These are phyloP conservation scores for Thalassiosira livingstoniorum DNA, from an alignment of 352 stramenopile genomes.

Conservation along the genomic window DNA sequence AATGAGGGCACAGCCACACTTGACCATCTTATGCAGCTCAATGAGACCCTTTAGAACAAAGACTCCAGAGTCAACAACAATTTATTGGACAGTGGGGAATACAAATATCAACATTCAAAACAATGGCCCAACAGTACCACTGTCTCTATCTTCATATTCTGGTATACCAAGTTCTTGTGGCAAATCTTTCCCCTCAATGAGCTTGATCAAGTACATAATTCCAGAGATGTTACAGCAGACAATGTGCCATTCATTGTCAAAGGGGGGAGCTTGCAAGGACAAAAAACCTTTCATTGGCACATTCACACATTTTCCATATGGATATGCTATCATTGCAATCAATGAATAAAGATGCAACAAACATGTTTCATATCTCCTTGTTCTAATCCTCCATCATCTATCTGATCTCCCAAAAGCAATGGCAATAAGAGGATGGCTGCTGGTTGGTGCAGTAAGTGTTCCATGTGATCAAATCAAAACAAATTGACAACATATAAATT, in stretches of 20 bases:
- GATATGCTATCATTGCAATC: constrained; percentile 52
- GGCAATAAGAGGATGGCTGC: neutral
- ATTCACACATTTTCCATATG: constrained; percentile 30
- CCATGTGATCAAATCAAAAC: neutral
- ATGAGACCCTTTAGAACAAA: constrained; percentile 25
- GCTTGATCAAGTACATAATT: constrained; percentile 43
- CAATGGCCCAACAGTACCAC: constrained; percentile 23
- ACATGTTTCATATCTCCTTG: constrained; percentile 35
- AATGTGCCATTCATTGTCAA: constrained; percentile 61
- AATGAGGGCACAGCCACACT: constrained; percentile 49
- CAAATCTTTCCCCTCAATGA: constrained; percentile 48
- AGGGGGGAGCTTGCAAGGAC: constrained; percentile 40
- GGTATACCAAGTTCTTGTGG: neutral
- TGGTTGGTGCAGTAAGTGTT: neutral
- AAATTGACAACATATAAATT: neutral
- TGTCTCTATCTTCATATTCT: neutral
- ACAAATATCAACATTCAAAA: constrained; percentile 6
- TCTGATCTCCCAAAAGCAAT: constrained; percentile 9
- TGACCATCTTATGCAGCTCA: constrained; percentile 29
- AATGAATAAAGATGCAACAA: constrained; percentile 33
- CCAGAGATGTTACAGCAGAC: constrained; percentile 35
- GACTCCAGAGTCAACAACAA: constrained; percentile 49
- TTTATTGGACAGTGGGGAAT: constrained; percentile 16
- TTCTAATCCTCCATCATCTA: constrained; percentile 46
- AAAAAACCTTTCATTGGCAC: constrained; percentile 40